Evolutionary conservation across 306 rosid species (phyloP), one percentile per base, ranked within the genome.

Genomic region (Luffa aegyptiaca): DNA sequence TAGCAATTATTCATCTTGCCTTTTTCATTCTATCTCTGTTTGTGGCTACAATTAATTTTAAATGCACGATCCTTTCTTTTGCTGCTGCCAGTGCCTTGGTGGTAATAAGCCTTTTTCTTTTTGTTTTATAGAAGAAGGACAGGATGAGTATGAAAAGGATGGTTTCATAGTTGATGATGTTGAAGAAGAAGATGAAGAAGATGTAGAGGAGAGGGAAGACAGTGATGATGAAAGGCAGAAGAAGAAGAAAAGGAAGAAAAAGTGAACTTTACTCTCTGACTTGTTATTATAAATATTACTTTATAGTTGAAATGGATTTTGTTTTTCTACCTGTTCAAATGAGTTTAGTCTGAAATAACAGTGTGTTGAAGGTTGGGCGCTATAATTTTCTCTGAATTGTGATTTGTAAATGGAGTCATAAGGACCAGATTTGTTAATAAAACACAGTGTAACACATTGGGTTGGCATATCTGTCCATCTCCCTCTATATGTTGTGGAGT

Each of bases 111-210:
- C 49, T 21, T 65, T 49, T 68, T 44, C 26, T 49, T 46, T 61
- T 36, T n/a, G 26, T 63, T 21, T 51, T 84, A 63, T 85, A 88
- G 90, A 88, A 82, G 97, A 91, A 83, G 99, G 98, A 52, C 97
- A 92, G 51, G 96, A 95, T 84, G 99, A 95, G 78, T 95, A 95
- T 79, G 99, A 95, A 84, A 95, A 95, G 76, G 99, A 95, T 82
- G 99, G 93, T 44, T 95, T 95, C 82, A 95, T 95, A 81, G 98
- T 95, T 37, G 98, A 95, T 80, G 98, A 93, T 44, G 73, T 89
- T 17, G 98, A 91, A 79, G 99, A 95, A 76, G 98, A 94, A 66
- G 96, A 90, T 79, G 96, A 89, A 52, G 90, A 86, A 31, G 98
- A 90, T 68, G 94, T 91, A 80, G 91, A 91, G 79, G 92, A 91